phyloP scores from a whole-genome alignment of 2,329 filamentous ascomycete genomes.

The Neofusicoccum umdonicola region DNA sequence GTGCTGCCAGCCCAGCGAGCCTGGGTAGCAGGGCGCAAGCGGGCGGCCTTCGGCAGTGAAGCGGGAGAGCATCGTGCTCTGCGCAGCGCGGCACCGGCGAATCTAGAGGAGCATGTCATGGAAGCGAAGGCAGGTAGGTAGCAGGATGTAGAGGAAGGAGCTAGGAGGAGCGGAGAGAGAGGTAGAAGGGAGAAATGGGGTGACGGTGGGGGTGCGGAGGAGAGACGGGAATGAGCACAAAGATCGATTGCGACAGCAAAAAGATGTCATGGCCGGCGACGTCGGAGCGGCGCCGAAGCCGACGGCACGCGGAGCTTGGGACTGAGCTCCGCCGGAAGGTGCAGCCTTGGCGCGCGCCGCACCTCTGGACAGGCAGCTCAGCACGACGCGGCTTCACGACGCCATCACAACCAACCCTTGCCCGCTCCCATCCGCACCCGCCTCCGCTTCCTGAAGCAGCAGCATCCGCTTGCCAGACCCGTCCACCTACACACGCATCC shows the following conservation, averaged over 20 bases:
- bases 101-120: slow-evolving; percentile 37
- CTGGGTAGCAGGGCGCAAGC: slow-evolving; percentile 30
- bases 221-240: neutral
- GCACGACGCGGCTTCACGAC: slow-evolving; percentile 14
- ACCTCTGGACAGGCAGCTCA: slow-evolving; percentile 14
- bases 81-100: slow-evolving; percentile 32
- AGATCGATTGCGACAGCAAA: slow-evolving; percentile 2
- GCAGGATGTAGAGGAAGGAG: neutral
- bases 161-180: neutral
- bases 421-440: neutral
- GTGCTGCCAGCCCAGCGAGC: slow-evolving; percentile 36
- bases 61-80: slow-evolving; percentile 30
- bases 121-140: slow-evolving; percentile 13
- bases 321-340: neutral
- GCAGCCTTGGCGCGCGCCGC: slow-evolving; percentile 6
- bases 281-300: neutral
- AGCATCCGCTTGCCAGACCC: neutral
- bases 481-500: neutral
- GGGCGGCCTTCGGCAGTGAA: slow-evolving; percentile 24
- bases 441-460: neutral
- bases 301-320: slow-evolving; percentile 13
- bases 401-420: slow-evolving; percentile 4
- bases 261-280: slow-evolving; percentile 16
- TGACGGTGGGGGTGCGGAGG: slow-evolving; percentile 2
- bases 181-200: neutral